Evolutionary conservation across 306 rosid species (phyloP).

Genomic region (peach (Prunus persica)): Prunus_persica_NCBIv2 NC_034012.1:4162001-4162500

Average conservation of each 20-base stretch:
- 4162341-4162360: slow-evolving; percentile 76
- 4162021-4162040: neutral
- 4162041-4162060: neutral
- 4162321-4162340: slow-evolving; percentile 57
- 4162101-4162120: neutral
- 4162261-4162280: too few species aligned
- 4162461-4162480: slow-evolving; percentile 66
- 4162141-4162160: neutral
- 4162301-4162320: neutral
- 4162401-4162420: slow-evolving; percentile 72
- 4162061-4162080: neutral
- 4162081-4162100: neutral
- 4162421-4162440: slow-evolving; percentile 90
- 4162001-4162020: neutral
- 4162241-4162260: too few species aligned
- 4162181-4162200: neutral
- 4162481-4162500: slow-evolving; percentile 83
- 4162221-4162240: too few species aligned
- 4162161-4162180: neutral
- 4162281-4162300: neutral
- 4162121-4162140: neutral
- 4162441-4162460: slow-evolving; percentile 87
- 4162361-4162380: slow-evolving; percentile 85
- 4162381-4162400: slow-evolving; percentile 58
- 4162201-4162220: neutral